Conservation (phyloP, 768 basidiomycete species). For the Bullera alba region DNA sequence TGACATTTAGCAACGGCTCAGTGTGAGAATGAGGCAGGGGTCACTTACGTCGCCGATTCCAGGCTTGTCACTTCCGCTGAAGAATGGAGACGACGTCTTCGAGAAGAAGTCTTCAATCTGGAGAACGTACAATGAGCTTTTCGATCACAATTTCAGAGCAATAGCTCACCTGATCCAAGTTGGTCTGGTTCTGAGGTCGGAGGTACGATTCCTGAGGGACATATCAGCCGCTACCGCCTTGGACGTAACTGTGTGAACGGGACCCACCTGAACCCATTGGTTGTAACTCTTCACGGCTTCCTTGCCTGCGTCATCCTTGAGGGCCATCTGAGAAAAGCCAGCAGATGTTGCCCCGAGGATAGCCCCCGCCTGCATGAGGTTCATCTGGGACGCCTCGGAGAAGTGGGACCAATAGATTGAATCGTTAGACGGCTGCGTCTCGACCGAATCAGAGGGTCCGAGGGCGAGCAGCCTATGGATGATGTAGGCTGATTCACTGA, state of each 20-base stretch:
- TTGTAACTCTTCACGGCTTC: background rate
- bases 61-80: slow-evolving; percentile 31
- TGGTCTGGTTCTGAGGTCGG: background rate
- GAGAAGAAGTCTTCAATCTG: slow-evolving; percentile 38
- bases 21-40: background rate
- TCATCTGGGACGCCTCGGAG: slow-evolving; percentile 37
- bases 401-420: slow-evolving; percentile 34
- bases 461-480: slow-evolving; percentile 22
- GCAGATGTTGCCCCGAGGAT: slow-evolving; percentile 10
- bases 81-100: slow-evolving; percentile 22
- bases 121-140: background rate
- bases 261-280: background rate
- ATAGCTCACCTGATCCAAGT: background rate
- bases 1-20: background rate
- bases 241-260: background rate
- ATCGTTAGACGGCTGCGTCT: slow-evolving; percentile 12
- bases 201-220: background rate
- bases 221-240: too few relatives aligned
- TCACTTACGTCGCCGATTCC: slow-evolving; percentile 37
- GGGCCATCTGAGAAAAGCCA: background rate
- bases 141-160: background rate
- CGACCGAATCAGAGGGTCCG: slow-evolving; percentile 3
- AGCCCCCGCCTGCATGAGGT: slow-evolving; percentile 27
- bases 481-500: slow-evolving; percentile 34
- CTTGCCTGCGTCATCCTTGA: slow-evolving; percentile 5